Percentiles rank a stretch among this genome's conserved stretches.
Evolutionary conservation across 2,329 filamentous ascomycete genomes (phyloP).

Genomic region (Colletotrichum godetiae): DNA sequence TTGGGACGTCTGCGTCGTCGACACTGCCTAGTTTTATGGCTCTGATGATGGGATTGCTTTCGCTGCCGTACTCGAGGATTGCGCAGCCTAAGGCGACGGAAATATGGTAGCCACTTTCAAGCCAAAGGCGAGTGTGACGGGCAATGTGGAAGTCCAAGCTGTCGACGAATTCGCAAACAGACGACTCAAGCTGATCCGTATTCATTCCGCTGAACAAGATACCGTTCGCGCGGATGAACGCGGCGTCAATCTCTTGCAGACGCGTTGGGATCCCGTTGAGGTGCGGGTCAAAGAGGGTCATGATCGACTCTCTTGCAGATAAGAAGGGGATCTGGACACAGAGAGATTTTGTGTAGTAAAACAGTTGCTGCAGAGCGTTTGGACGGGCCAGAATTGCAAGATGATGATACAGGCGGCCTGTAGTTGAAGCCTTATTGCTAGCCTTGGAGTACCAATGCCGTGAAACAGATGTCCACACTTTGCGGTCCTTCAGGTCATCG

Average conservation of each 20-base stretch:
- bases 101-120: slow-evolving; percentile 66
- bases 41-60: slow-evolving; percentile 1
- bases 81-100: slow-evolving; percentile 66
- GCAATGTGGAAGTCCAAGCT: slow-evolving; percentile 69
- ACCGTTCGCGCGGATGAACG: not conserved
- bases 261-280: slow-evolving; percentile 41
- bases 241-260: not conserved
- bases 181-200: rapidly evolving
- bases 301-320: slow-evolving; percentile 77
- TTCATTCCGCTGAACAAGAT: not conserved
- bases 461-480: slow-evolving; percentile 85
- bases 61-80: slow-evolving; percentile 62
- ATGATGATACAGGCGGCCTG: slow-evolving; percentile 89
- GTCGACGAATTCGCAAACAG: slow-evolving; percentile 53
- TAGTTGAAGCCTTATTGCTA: slow-evolving; percentile 75
- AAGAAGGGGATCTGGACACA: slow-evolving; percentile 75
- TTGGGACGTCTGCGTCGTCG: not conserved
- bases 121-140: slow-evolving; percentile 61
- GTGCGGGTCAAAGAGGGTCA: slow-evolving; percentile 75
- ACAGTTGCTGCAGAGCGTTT: slow-evolving; percentile 76
- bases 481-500: slow-evolving; percentile 77
- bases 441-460: slow-evolving; percentile 87
- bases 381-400: slow-evolving; percentile 82
- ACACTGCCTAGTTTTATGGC: not conserved
- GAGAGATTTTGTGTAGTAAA: slow-evolving; percentile 77